A percentile compares a stretch with the other conserved stretches of the same genome.
Evolutionary conservation across 495 filamentous ascomycete species (phyloP).

Genomic region (Aspergillus indologenus): DNA sequence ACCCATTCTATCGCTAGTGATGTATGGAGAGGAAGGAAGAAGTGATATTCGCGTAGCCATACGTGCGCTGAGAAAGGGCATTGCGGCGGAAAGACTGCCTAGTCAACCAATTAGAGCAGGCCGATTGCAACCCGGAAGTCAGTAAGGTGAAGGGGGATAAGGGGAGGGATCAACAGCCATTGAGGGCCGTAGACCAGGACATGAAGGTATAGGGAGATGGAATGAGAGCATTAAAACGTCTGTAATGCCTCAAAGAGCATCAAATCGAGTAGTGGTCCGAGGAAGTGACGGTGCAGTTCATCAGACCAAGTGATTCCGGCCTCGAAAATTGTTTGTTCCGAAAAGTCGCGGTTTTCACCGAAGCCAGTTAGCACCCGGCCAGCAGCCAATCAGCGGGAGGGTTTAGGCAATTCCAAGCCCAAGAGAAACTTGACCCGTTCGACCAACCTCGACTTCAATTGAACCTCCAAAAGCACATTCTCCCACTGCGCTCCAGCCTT

Average conservation of each 20-base stretch:
- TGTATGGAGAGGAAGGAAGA: constrained; percentile 14
- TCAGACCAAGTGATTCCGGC: constrained; percentile 5
- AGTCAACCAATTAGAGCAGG: constrained; percentile 8
- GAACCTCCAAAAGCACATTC: constrained; percentile 32
- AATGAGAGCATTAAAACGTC: not conserved
- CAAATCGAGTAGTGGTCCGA: too few species aligned
- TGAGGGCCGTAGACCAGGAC: not conserved
- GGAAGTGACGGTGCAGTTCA: not conserved
- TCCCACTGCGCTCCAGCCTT: constrained; percentile 27
- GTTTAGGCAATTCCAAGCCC: constrained; percentile 42
- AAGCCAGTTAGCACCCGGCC: constrained; percentile 26
- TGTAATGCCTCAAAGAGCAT: not conserved
- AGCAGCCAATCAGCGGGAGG: constrained; percentile 39
- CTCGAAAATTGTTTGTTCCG: constrained; percentile 27
- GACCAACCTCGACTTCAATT: constrained; percentile 36
- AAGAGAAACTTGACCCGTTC: constrained; percentile 43
- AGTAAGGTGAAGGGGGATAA: not conserved
- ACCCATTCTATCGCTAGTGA: constrained; percentile 22
- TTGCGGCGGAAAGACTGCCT: constrained; percentile 17
- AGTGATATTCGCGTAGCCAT: constrained; percentile 22
- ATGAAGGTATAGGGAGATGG: not conserved
- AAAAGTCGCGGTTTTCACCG: constrained; percentile 42
- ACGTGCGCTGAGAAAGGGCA: constrained; percentile 18
- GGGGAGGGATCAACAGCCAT: not conserved
- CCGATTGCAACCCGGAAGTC: not conserved